phyloP scores from a whole-genome alignment of 2,329 filamentous ascomycete species.

The Plenodomus tracheiphilus region DNA sequence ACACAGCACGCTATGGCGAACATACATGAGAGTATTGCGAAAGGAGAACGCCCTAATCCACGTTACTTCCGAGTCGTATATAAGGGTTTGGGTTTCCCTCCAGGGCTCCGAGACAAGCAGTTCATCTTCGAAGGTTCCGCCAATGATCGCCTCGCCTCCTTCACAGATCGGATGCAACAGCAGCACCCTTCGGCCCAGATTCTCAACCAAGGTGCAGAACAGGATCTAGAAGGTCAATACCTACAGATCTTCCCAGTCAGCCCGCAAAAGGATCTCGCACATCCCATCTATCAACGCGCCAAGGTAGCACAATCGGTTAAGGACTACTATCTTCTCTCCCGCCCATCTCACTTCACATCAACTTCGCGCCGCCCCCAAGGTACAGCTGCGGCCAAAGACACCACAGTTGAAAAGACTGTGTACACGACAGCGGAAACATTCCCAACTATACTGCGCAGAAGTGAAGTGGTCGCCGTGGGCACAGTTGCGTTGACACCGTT shows the following conservation, averaged over 20 bases:
- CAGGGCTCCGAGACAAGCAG: slow-evolving; percentile 80
- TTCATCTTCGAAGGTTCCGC: slow-evolving; percentile 87
- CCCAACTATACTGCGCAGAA: slow-evolving; percentile 86
- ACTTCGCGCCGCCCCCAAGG: slow-evolving; percentile 71
- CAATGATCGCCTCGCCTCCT: slow-evolving; percentile 75
- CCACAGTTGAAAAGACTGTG: slow-evolving; percentile 80
- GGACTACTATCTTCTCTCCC: slow-evolving; percentile 81
- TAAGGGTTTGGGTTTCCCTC: slow-evolving; percentile 84
- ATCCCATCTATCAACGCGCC: slow-evolving; percentile 86
- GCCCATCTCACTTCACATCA: slow-evolving; percentile 77
- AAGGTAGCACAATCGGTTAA: slow-evolving; percentile 79
- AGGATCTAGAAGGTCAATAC: slow-evolving; percentile 89
- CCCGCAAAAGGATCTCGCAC: slow-evolving; percentile 77
- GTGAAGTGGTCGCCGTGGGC: slow-evolving; percentile 74
- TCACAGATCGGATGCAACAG: slow-evolving; percentile 89
- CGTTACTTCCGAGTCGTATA: slow-evolving; percentile 93
- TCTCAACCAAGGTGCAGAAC: slow-evolving; percentile 67
- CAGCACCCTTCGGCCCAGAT: slow-evolving; percentile 86
- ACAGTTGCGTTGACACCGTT: slow-evolving; percentile 71
- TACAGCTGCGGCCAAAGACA: slow-evolving; percentile 68
- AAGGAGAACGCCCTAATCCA: slow-evolving; percentile 75
- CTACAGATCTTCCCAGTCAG: slow-evolving; percentile 80
- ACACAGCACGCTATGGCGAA: slow-evolving; percentile 88
- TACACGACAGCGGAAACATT: slow-evolving; percentile 85
- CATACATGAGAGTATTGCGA: slow-evolving; percentile 85